Evolutionary conservation across 1,139 yeast genomes (phyloP).

Genomic region (Kodamaea derodonti): DNA sequence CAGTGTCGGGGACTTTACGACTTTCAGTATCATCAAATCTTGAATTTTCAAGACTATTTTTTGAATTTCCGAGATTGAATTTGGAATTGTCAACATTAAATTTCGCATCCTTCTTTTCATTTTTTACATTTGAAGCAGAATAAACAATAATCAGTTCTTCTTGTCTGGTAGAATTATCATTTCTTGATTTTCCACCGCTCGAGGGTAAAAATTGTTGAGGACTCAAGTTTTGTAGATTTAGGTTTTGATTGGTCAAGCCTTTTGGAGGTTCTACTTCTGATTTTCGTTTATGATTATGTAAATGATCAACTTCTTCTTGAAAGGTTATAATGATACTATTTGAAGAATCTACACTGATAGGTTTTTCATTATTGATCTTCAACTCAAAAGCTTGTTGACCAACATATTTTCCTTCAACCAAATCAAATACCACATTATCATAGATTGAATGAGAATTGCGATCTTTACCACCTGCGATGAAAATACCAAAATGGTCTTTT

Average conservation of each 20-base stretch:
- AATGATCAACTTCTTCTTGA: conserved; percentile 27
- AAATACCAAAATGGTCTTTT: conserved; percentile 49
- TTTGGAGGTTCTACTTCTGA: conserved; percentile 1
- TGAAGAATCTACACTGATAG: conserved; percentile 29
- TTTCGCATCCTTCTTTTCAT: conserved; percentile 8
- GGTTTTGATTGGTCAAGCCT: conserved; percentile 2
- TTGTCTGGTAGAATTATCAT: conserved; percentile 6
- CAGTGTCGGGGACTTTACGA: too few species aligned
- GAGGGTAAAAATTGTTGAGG: conserved; percentile 9
- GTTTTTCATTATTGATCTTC: conserved; percentile 16
- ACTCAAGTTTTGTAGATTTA: conserved; percentile 4
- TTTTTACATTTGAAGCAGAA: conserved; percentile 22
- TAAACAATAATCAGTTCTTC: conserved; percentile 39
- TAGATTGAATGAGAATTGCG: conserved; percentile 34
- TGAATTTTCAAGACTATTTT: neutral
- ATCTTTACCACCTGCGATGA: conserved; percentile 61
- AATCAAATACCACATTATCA: conserved; percentile 50
- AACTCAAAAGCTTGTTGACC: conserved; percentile 25
- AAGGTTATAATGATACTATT: conserved; percentile 33
- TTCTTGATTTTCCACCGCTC: conserved; percentile 5
- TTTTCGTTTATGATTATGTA: conserved; percentile 7
- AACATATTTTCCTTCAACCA: conserved; percentile 46
- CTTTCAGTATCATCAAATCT: neutral
- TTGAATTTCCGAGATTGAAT: too few species aligned
- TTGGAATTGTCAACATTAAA: too few species aligned